These are phyloP conservation scores for Colletotrichum lentis DNA, from an alignment of 2,329 filamentous ascomycete genomes.

Conservation along the genomic window DNA sequence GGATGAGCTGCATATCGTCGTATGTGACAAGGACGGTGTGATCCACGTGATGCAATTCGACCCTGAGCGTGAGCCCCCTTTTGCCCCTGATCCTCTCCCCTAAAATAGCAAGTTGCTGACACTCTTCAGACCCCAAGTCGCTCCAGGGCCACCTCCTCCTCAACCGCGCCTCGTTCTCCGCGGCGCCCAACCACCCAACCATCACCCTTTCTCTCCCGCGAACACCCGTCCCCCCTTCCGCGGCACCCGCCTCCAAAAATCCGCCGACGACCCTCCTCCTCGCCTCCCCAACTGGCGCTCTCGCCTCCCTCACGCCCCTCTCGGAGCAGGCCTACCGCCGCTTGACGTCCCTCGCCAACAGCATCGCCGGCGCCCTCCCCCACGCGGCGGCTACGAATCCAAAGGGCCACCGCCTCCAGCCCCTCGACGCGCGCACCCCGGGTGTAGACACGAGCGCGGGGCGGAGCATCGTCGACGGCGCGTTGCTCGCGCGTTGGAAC, in stretches of 20 bases:
- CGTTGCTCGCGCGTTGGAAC: slow-evolving; percentile 76
- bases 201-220: slow-evolving; percentile 79
- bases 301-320: slow-evolving; percentile 80
- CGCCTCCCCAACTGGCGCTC: slow-evolving; percentile 76
- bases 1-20: slow-evolving; percentile 81
- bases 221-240: slow-evolving; percentile 49
- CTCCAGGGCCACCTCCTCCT: slow-evolving; percentile 88
- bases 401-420: slow-evolving; percentile 72
- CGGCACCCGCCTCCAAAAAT: slow-evolving; percentile 43
- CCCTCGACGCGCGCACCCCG: slow-evolving; percentile 54
- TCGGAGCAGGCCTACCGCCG: slow-evolving; percentile 84
- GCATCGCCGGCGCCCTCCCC: slow-evolving; percentile 78
- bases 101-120: slow-evolving; percentile 41
- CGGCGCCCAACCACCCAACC: slow-evolving; percentile 79
- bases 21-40: slow-evolving; percentile 84
- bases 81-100: neutral
- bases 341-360: slow-evolving; percentile 80
- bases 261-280: slow-evolving; percentile 65
- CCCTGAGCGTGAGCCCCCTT: slow-evolving; percentile 77
- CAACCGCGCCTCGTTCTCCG: slow-evolving; percentile 86
- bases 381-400: slow-evolving; percentile 85
- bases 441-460: slow-evolving; percentile 67
- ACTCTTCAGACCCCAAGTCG: slow-evolving; percentile 80
- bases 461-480: slow-evolving; percentile 79
- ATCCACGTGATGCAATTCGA: slow-evolving; percentile 93